Evolutionary conservation across 768 basidiomycete species (phyloP).

Genomic region (Pleurotus platypus): DNA sequence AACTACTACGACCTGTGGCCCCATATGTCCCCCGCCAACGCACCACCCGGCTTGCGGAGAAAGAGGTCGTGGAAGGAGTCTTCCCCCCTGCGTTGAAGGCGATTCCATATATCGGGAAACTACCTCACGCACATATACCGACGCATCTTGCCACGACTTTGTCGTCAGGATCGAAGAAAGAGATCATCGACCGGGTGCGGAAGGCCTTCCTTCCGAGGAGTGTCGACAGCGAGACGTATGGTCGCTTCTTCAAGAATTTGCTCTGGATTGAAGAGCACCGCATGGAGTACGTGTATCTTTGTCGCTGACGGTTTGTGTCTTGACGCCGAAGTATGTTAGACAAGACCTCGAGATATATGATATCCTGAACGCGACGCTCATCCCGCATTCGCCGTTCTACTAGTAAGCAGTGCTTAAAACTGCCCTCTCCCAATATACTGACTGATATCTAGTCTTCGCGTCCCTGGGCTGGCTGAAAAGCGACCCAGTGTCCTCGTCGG

Average conservation of each 20-base stretch:
- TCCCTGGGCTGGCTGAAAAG: slow-evolving; percentile 56
- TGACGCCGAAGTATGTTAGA: slow-evolving; percentile 19
- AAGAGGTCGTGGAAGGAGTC: slow-evolving; percentile 36
- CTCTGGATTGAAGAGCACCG: slow-evolving; percentile 54
- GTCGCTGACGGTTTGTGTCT: not conserved
- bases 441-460: slow-evolving; percentile 26
- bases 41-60: slow-evolving; percentile 26
- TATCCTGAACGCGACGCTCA: slow-evolving; percentile 30
- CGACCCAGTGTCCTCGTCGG: slow-evolving; percentile 56
- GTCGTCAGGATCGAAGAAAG: slow-evolving; percentile 19
- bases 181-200: slow-evolving; percentile 26
- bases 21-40: slow-evolving; percentile 44
- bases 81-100: slow-evolving; percentile 36
- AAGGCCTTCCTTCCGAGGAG: slow-evolving; percentile 35
- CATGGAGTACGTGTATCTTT: slow-evolving; percentile 26
- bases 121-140: slow-evolving; percentile 41
- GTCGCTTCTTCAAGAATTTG: slow-evolving; percentile 43
- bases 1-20: slow-evolving; percentile 36
- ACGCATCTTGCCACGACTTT: slow-evolving; percentile 24
- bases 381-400: slow-evolving; percentile 25
- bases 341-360: slow-evolving; percentile 38
- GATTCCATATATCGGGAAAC: slow-evolving; percentile 35
- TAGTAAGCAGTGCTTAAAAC: slow-evolving; percentile 23
- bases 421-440: not conserved
- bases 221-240: slow-evolving; percentile 37